Evolutionary conservation across 2,329 filamentous ascomycete species (phyloP).

Genomic region (Botrytis galanthina): DNA sequence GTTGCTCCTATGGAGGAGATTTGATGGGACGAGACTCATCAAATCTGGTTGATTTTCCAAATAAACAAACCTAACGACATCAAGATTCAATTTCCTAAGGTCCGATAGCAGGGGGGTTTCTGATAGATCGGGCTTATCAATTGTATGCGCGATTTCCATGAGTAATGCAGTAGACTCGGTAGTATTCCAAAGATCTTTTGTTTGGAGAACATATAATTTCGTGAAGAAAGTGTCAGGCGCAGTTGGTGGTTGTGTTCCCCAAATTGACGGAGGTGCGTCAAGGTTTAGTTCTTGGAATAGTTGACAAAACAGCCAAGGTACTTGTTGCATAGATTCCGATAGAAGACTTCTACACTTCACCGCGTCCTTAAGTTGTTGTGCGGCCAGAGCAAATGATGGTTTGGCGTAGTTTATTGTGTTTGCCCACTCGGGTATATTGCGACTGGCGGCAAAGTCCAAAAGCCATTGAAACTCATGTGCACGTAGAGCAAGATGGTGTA

Average conservation of each 20-base stretch:
- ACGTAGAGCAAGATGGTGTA: constrained; percentile 82
- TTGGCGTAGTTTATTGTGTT: constrained; percentile 64
- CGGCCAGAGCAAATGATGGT: constrained; percentile 74
- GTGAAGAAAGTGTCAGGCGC: constrained; percentile 54
- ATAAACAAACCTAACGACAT: constrained; percentile 38
- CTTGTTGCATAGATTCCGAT: constrained; percentile 62
- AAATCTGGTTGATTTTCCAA: constrained; percentile 37
- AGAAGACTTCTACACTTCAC: constrained; percentile 65
- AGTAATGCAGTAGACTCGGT: constrained; percentile 62
- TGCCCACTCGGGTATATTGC: constrained; percentile 43
- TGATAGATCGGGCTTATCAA: constrained; percentile 29
- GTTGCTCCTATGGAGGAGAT: constrained; percentile 35
- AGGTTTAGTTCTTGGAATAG: constrained; percentile 80
- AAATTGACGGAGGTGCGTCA: constrained; percentile 75
- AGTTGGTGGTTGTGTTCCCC: constrained; percentile 68
- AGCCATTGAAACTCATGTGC: constrained; percentile 75
- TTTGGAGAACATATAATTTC: constrained; percentile 63
- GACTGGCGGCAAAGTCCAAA: constrained; percentile 60
- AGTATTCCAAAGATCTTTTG: constrained; percentile 72
- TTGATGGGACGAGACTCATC: constrained; percentile 36
- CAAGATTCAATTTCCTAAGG: constrained; percentile 31
- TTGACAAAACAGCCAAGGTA: constrained; percentile 81
- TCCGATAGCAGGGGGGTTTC: constrained; percentile 27
- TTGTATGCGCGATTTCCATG: constrained; percentile 57
- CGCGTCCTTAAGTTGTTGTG: constrained; percentile 66